Base-by-base conservation (phyloP, 2,329 filamentous ascomycete genomes). In the Nothomitra cinnamomea region DNA sequence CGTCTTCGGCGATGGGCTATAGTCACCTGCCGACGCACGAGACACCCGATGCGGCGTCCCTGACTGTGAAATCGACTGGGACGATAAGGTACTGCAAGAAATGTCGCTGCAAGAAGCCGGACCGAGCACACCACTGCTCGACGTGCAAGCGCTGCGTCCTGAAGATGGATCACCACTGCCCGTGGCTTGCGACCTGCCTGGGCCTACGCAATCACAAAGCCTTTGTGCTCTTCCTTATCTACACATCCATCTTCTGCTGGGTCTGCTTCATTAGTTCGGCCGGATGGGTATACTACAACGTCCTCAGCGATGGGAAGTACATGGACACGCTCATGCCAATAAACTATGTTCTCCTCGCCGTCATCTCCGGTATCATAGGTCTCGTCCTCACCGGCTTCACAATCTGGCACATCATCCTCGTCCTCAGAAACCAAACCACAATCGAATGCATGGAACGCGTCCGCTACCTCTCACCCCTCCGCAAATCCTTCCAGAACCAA, bases 81-180 rank as follows among this genome's bases (percentile, higher is more conserved):
- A 85, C 85, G 61, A 70, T 85, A 52, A 80, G 92, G 54, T 96
- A 84, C 72, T 98, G 92, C 76, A 96, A 96, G 71, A 98, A 98
- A 70, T 98, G 92, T 68, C 86, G 94, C 70, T 83, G 83, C 52
- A 80, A 85, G 58, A 98, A 98, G 71, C 92, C 92, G 42, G 92
- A 98, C 69, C 86, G 92, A 57, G 82, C 90, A 32, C 92, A 98
- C 67, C 92, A 98, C 72, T 98, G 92, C 75, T 94, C 87, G 10
- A 94, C 88, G 2, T 98, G 92, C 70, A 80, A 83, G 60, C 83
- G 85, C 63, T 98, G 92, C 66, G 89, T 98, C 24, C 75, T 98
- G 66, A 98, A 98, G 74, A 98, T 98, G 92, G 92, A 98, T 65
- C 92, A 98, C 67, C 92, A 98, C 70, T 98, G 92, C 66, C 92